Base-by-base conservation (phyloP, 495 filamentous ascomycete genomes). In the Aspergillus kassunensis region DNA sequence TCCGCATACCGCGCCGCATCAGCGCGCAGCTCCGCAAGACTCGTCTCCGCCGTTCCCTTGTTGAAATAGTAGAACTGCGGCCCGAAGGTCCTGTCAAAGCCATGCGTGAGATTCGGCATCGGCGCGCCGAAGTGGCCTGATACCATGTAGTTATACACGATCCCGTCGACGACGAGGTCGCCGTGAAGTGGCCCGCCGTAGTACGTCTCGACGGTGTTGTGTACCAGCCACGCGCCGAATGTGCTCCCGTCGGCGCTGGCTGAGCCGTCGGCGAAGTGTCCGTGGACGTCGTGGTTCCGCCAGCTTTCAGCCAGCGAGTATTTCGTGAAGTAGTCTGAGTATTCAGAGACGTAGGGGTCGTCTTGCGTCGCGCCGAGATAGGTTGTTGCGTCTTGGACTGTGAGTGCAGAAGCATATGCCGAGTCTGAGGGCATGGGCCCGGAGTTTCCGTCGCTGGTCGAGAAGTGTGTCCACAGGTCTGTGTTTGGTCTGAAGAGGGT, bases 61-160 rank as follows among this genome's bases (percentile, higher is more conserved):
- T 80, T 82, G 67, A 82, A 83, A 54, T 78, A 55, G 45, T 76
- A 83, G 55, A 72, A 81, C 50, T 79, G 75, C 7, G 78, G 79
- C 1, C 79, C 80, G 44, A 75, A 81, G 0, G 77, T 81, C 13
- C 78, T 67, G 49, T 81, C 76, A 56, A 80, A 82, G 15, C 80
- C 80, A 54, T 77, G 55, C 0, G 79, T 81, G 54, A 82, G 80
- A 36, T 81, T 80, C 4, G 80, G 79, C 3, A 69, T 73, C 30
- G 72, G 74, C 34, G 76, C 77, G 6, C 77, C 77, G 37, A 80
- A 77, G 51, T 82, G 77, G 35, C 79, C 80, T 2, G 72, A 77
- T 5, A 80, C 76, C 23, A 68, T 52, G 41, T 70, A 71, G 53
- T 81, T 79, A 51, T 80, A 80, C 0, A 81, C 70, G 42, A 81